Evolutionary conservation across 2,329 filamentous ascomycete genomes (phyloP), one percentile per base, ranked within the genome.

Genomic region (Neocatenulostroma microsporum): DNA sequence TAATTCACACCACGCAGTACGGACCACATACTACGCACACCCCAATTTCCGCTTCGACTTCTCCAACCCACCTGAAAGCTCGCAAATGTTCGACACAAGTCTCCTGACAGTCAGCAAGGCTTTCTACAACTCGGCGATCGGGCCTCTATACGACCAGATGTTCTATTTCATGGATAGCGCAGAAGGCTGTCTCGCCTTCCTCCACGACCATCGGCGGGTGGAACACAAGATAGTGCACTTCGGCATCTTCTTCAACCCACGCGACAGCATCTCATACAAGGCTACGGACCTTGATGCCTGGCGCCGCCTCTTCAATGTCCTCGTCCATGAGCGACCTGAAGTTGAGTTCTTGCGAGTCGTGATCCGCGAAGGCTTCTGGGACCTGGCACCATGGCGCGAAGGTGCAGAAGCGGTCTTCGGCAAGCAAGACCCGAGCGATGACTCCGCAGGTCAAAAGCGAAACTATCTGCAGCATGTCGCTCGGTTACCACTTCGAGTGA

Each of bases 301-400:
- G 28, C 12, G 28, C 18, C 28, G 15, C 28, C 28, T 30, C 11
- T 30, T 30, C 14, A 30, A 30, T 19, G 28, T 19, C 28, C 28
- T 18, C 21, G 14, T n/a, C 3, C 28, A 30, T 19, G 14, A 30
- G 15, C 14, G 28, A 13, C 5, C 12, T 15, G 14, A 30, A 6
- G 5, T 30, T 11, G 21, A 19, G 15, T 9, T 12, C 6, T 15
- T 19, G 9, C 11, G 28, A 18, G 9, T 30, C 8, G 8, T 7
- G 28, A 13, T 30, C 15, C 17, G 28, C 6, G 28, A 19, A 19
- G 28, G 21, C 5, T 30, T 30, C 21, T 30, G 28, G 28, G 28
- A 30, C 6, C 14, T 18, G 28, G 14, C 28, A 4, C 28, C 28
- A 19, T 30, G 28, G 28, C 7, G 13, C 4, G 28, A 30, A 15